phyloP scores from a whole-genome alignment of 148 eudicot species.

The Gaultheria prostrata region DNA sequence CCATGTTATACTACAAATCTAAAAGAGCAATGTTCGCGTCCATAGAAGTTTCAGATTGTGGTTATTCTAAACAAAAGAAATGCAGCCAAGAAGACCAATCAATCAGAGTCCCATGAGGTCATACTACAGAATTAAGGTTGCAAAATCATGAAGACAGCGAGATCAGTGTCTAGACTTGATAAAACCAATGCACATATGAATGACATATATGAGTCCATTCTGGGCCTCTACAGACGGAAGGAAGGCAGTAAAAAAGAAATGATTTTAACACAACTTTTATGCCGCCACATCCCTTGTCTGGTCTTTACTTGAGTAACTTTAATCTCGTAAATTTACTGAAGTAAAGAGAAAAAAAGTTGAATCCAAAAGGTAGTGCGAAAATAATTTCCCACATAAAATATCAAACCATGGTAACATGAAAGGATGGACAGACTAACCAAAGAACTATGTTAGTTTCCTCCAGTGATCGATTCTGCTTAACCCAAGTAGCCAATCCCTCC shows the following conservation, averaged over 20 bases:
- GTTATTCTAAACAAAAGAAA: not conserved
- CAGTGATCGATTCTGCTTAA: constrained; percentile 77
- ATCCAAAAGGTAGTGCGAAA: too few species aligned
- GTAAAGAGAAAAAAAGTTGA: too few species aligned
- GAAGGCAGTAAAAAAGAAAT: not conserved
- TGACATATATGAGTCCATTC: not conserved
- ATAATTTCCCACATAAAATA: not conserved
- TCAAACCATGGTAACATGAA: not conserved
- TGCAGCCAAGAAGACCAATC: not conserved
- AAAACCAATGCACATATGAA: not conserved
- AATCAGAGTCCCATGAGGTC: not conserved
- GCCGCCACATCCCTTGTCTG: not conserved
- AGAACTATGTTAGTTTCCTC: constrained; percentile 94
- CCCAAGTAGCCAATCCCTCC: constrained; percentile 94
- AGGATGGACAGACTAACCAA: constrained; percentile 49
- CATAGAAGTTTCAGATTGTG: not conserved
- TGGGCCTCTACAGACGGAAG: not conserved
- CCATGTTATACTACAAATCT: not conserved
- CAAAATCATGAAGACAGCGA: not conserved
- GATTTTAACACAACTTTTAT: not conserved
- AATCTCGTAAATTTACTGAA: not conserved
- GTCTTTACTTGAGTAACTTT: not conserved
- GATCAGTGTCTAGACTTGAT: not conserved
- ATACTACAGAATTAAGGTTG: not conserved
- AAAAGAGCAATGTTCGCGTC: not conserved